Base-by-base conservation (phyloP, 2,329 filamentous ascomycete species). In the Alternaria novae-zelandiae region DNA sequence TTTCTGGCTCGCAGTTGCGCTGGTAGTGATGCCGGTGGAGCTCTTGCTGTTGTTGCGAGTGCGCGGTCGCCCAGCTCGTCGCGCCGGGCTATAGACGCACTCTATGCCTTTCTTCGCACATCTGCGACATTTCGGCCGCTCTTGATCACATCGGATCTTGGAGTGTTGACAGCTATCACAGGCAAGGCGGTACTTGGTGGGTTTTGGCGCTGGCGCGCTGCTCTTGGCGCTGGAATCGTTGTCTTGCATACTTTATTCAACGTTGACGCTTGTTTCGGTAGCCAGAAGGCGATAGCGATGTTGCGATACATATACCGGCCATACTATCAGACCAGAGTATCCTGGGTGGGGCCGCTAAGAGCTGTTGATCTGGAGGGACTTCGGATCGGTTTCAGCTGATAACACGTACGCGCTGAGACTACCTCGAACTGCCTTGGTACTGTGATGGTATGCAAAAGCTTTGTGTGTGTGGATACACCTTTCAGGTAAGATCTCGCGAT, bases 131-230 rank as follows among this genome's bases (percentile, higher is more conserved):
- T 61, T 61, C 10, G 58, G 58, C 6, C 51, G 51, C 30, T 61
- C 53, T 32, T 61, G 58, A 25, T 61, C 30, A 43, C 58, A 61
- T 57, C 58, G 58, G 13, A 61, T 61, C 44, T 61, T 61, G 44
- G 58, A 61, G 30, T 61, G 58, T 23, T 61, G 58, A 30, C 58
- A 61, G 44, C 58, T 61, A 53, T 61, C 58, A 49, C 58, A 61
- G 43, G 58, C 58, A 41, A 61, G 58, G 15, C 58, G 58, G 53
- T 61, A 61, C 20, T 61, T 61, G 6, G 51, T 56, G 30, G 51
- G 51, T 56, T 61, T 61, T 11, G 28, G 53, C 23, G 53, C 21
- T 25, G 51, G 30, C 7, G 17, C 30, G 32, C 30, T 50, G n/a
- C 53, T 45, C 25, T 61, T 56, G n/a, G 28, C 58, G 30, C 17